These are phyloP conservation scores for Tillandsia fasciculata DNA, from an alignment of 176 grass and related monocot species.

Conservation along the genomic window DNA sequence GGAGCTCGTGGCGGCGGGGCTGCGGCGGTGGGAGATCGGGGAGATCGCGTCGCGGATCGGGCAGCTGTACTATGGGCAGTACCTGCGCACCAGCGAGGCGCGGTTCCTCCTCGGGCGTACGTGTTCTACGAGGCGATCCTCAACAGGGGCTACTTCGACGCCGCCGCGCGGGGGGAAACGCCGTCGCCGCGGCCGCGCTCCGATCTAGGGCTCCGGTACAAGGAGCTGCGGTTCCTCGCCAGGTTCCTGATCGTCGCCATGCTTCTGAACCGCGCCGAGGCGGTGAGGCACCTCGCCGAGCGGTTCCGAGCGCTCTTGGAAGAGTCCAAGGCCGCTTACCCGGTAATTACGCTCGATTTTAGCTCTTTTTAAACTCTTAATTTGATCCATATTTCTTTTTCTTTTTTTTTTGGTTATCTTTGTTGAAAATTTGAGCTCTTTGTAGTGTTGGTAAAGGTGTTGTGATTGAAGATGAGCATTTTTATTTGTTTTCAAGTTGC, in stretches of 20 bases:
- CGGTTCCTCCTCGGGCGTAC: slow-evolving; percentile 82
- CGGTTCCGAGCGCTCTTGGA: slow-evolving; percentile 67
- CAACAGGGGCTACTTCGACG: slow-evolving; percentile 72
- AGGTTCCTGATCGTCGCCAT: slow-evolving; percentile 80
- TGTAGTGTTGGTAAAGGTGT: background rate
- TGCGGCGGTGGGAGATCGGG: slow-evolving; percentile 83
- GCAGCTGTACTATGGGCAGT: slow-evolving; percentile 93
- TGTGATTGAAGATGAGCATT: background rate
- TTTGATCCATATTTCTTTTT: background rate
- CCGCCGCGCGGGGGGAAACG: slow-evolving; percentile 16
- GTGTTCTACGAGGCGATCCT: slow-evolving; percentile 99
- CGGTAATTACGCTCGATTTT: slow-evolving; percentile 27
- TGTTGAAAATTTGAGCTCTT: background rate
- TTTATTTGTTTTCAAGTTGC: too few relatives aligned
- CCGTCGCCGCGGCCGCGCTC: slow-evolving; percentile 17
- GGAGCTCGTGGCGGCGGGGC: slow-evolving; percentile 56
- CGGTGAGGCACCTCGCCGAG: slow-evolving; percentile 52
- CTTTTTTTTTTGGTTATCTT: background rate
- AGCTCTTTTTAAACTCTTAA: too few relatives aligned
- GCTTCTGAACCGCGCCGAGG: slow-evolving; percentile 60
- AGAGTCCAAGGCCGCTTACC: slow-evolving; percentile 61
- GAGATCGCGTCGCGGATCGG: slow-evolving; percentile 98
- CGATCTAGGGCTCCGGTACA: slow-evolving; percentile 59
- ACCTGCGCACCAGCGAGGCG: slow-evolving; percentile 89
- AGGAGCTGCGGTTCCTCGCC: slow-evolving; percentile 82